phyloP scores from a whole-genome alignment of 305 asterid species.

The Fraxinus sp. region DNA sequence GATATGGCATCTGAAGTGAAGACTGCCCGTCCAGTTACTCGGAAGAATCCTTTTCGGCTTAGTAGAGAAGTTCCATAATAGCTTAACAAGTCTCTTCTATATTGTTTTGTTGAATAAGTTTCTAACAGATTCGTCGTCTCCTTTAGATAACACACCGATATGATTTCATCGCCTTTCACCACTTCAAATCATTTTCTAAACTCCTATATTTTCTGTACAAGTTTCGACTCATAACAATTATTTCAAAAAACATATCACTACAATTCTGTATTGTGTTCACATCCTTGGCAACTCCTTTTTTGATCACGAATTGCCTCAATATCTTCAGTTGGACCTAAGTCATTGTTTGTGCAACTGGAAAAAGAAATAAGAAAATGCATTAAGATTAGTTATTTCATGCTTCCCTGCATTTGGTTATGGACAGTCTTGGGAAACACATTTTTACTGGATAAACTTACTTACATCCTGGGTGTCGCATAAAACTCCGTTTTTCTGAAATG shows the following conservation, averaged over 20 bases:
- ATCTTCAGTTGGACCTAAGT: not conserved
- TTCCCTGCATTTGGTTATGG: not conserved
- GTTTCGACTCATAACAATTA: not conserved
- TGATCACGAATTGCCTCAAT: not conserved
- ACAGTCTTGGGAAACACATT: not conserved
- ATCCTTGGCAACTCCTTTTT: not conserved
- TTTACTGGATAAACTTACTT: not conserved
- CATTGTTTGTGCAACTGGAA: not conserved
- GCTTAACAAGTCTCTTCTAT: not conserved
- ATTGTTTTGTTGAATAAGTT: not conserved
- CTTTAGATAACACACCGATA: not conserved
- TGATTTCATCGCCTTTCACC: not conserved
- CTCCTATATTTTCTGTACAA: not conserved
- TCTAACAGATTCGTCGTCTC: not conserved
- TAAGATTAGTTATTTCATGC: not conserved
- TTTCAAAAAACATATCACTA: not conserved
- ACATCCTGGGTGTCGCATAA: not conserved
- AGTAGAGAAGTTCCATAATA: not conserved
- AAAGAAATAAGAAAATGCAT: not conserved
- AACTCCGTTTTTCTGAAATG: not conserved
- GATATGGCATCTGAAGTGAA: not conserved
- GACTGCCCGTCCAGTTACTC: not conserved
- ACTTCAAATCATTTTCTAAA: not conserved
- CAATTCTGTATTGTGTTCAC: not conserved
- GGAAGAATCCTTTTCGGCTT: not conserved